Percentiles rank a stretch among this genome's conserved stretches.
Conservation (phyloP, 495 filamentous ascomycete species). For the Cryomyces minteri region DNA sequence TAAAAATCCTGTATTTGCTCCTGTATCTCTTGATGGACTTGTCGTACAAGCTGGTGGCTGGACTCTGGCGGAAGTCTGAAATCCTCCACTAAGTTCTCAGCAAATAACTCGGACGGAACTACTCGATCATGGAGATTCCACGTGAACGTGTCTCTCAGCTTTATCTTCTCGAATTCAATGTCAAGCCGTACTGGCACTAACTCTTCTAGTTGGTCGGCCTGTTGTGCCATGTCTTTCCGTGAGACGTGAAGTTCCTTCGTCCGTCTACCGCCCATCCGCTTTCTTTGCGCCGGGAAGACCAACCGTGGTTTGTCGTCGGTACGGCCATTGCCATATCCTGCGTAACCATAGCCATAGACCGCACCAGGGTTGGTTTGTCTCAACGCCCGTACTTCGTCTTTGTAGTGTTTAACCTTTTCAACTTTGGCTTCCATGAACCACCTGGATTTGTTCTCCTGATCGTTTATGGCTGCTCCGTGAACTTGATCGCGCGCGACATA, state of each 20-base stretch:
- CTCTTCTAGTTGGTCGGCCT: constrained; percentile 79
- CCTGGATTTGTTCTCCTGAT: constrained; percentile 16
- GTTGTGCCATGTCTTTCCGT: constrained; percentile 59
- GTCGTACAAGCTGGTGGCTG: constrained; percentile 44
- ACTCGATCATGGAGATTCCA: constrained; percentile 93
- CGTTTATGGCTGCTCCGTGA: constrained; percentile 42
- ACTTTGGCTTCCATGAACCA: constrained; percentile 24
- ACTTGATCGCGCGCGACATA: constrained; percentile 62
- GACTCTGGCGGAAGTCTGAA: constrained; percentile 58
- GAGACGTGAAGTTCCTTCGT: constrained; percentile 50
- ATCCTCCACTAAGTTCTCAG: constrained; percentile 79
- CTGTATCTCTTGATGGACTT: constrained; percentile 60
- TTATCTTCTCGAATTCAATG: constrained; percentile 89
- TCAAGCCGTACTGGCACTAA: constrained; percentile 82
- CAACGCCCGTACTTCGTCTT: constrained; percentile 26
- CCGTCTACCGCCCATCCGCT: constrained; percentile 53
- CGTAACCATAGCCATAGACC: constrained; percentile 66
- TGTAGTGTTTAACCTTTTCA: constrained; percentile 32
- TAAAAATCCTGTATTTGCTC: constrained; percentile 89
- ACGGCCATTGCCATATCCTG: constrained; percentile 70
- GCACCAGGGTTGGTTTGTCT: constrained; percentile 36
- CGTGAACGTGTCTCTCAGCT: constrained; percentile 92
- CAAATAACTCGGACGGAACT: constrained; percentile 60
- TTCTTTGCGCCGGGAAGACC: constrained; percentile 57
- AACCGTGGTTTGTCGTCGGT: constrained; percentile 47